phyloP scores from a whole-genome alignment of 1,284 basidiomycete species.

The Puccinia triticina region DNA sequence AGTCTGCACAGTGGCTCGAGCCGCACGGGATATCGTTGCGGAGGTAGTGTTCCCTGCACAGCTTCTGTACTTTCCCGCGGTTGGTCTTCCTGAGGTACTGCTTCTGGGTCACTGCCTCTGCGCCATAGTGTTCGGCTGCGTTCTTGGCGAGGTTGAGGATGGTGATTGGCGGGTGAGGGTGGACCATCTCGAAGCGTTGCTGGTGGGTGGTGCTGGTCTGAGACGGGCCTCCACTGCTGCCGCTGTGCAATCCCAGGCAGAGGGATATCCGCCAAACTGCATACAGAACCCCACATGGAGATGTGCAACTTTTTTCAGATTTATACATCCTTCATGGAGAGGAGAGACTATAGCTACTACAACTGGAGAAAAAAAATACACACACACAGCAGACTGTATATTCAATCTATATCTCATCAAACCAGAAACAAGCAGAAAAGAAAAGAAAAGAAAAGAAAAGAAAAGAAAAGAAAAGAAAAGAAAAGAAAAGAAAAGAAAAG shows the following conservation, averaged over 20 bases:
- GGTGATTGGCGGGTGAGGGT: slow-evolving; percentile 48
- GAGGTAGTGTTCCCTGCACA: slow-evolving; percentile 79
- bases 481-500: background rate
- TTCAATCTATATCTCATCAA: background rate
- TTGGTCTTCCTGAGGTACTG: slow-evolving; percentile 73
- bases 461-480: background rate
- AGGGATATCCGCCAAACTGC: background rate
- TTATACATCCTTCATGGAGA: background rate
- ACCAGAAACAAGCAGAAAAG: too few species aligned
- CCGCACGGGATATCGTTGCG: slow-evolving; percentile 93
- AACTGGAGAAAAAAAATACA: background rate
- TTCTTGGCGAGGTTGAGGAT: slow-evolving; percentile 25
- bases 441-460: background rate
- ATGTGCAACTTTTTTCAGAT: too few species aligned
- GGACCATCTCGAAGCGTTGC: background rate
- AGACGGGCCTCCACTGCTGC: too few species aligned
- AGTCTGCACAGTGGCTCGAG: slow-evolving; percentile 69
- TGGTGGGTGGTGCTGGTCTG: background rate
- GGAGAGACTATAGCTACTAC: background rate
- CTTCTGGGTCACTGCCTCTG: slow-evolving; percentile 51
- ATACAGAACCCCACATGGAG: too few species aligned
- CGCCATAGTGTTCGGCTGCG: background rate
- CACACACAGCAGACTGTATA: background rate
- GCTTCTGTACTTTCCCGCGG: slow-evolving; percentile 92
- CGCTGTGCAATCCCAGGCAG: background rate